Evolutionary conservation across 352 stramenopile species (phyloP).

Genomic region (Phytophthora fragariaefolia): DNA sequence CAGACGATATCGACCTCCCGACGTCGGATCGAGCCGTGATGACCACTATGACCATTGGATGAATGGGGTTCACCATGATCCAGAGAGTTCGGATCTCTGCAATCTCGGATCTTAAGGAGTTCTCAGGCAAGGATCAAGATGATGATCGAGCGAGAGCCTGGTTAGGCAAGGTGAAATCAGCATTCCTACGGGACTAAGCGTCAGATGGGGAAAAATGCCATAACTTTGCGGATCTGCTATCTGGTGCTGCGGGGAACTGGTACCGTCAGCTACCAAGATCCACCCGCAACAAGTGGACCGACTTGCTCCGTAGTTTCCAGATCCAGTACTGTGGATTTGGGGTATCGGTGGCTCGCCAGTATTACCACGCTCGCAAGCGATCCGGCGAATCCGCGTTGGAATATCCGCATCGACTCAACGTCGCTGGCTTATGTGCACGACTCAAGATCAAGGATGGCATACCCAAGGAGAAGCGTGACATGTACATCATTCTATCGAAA

Average conservation of each 20-base stretch:
- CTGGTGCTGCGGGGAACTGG: not conserved
- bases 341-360: too few relatives aligned
- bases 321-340: too few relatives aligned
- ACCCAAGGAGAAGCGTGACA: not conserved
- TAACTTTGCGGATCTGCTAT: constrained; percentile 2
- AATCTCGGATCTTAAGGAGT: too few relatives aligned
- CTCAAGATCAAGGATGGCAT: not conserved
- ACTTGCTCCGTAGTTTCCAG: too few relatives aligned
- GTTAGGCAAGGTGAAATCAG: constrained; percentile 2
- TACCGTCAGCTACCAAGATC: constrained; percentile 10
- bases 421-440: too few relatives aligned
- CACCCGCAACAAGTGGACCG: too few relatives aligned
- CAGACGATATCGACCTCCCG: not conserved
- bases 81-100: not conserved
- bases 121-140: too few relatives aligned
- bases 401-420: too few relatives aligned
- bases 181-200: not conserved
- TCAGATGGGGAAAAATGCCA: too few relatives aligned
- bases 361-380: too few relatives aligned
- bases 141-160: not conserved
- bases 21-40: not conserved
- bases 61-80: too few relatives aligned
- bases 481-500: not conserved
- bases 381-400: too few relatives aligned
- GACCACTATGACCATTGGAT: not conserved